Evolutionary conservation across 306 rosid genomes (phyloP), one percentile per base, ranked within the genome.

Genomic region (Fragaria nilgerrensis): DNA sequence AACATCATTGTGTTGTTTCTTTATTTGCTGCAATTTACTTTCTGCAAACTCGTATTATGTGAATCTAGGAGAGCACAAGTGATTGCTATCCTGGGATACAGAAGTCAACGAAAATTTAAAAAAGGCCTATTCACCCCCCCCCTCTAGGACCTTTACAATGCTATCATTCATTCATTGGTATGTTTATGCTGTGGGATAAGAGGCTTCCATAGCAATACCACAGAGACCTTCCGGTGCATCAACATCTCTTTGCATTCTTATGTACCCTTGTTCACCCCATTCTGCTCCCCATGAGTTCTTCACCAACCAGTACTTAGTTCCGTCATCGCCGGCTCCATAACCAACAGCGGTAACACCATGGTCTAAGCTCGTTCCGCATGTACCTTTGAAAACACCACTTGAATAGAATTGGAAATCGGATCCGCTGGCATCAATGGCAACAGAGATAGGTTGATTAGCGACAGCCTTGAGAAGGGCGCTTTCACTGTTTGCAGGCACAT

Each of bases 251-350:
- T 80, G 81, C 84, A 84, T 84, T 13, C 79, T 82, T 20, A 82
- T 82, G 68, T 87, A 87, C 0, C n/a, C 87, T 25, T 80, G 29
- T 76, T 85, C 89, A 9, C 84, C 91, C 91, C 91, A 85, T 4
- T 64, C n/a, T 0, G 68, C 47, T 27, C 91, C 87, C 87, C 84
- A 85, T 1, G 91, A 85, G 66, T 88, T 88, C 82, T 85, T 88
- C 19, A 84, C 79, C 43, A 85, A 9, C 89, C 89, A 85, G 68
- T 81, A 56, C 29, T 22, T 56, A 9, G 63, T 56, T 29, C 63
- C 63, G 9, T 56, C 63, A 56, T n/a, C 32, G 11, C 15, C 27
- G 7, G 23, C 65, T 3, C 65, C 65, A 58, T 23, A 23, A 25
- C 65, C 65, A 23, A 58, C 65, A 4, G 65, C 65, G 2, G 36